A percentile compares a stretch with the other conserved stretches of the same genome.
Conservation (phyloP, 495 filamentous ascomycete species). For the Xylaria cubensis region DNA sequence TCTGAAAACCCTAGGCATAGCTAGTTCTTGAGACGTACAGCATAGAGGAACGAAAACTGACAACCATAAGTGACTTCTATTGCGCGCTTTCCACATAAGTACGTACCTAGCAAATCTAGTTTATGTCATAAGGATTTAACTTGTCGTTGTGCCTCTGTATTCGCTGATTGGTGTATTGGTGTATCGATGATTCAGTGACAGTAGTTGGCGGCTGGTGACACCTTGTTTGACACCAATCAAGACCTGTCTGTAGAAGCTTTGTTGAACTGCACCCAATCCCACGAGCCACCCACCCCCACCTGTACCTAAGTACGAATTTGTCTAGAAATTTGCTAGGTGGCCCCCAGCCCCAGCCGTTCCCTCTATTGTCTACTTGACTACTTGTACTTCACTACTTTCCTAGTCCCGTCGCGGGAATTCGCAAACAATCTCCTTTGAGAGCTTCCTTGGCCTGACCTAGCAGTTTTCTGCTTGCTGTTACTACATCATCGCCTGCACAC, state of each 20-base stretch:
- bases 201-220: neutral
- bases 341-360: slow-evolving; percentile 3
- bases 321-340: slow-evolving; percentile 15
- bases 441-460: slow-evolving; percentile 5
- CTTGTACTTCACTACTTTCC: neutral
- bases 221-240: neutral
- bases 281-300: neutral
- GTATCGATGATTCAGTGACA: slow-evolving; percentile 7
- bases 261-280: neutral
- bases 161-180: slow-evolving; percentile 10
- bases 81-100: neutral
- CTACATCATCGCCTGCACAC: slow-evolving; percentile 15
- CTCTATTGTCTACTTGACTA: slow-evolving; percentile 4
- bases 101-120: neutral
- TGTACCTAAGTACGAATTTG: neutral
- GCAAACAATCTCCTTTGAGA: slow-evolving; percentile 29
- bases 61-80: slow-evolving; percentile 8
- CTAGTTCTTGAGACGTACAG: slow-evolving; percentile 8
- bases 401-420: slow-evolving; percentile 28
- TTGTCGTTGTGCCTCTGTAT: neutral
- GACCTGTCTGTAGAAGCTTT: neutral
- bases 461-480: slow-evolving; percentile 3
- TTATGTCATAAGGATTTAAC: slow-evolving; percentile 6
- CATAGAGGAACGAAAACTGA: neutral
- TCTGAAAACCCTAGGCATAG: neutral